Evolutionary conservation across 306 rosid genomes (phyloP), one percentile per base, ranked within the genome.

Genomic region (Rubus parviflorus): DNA sequence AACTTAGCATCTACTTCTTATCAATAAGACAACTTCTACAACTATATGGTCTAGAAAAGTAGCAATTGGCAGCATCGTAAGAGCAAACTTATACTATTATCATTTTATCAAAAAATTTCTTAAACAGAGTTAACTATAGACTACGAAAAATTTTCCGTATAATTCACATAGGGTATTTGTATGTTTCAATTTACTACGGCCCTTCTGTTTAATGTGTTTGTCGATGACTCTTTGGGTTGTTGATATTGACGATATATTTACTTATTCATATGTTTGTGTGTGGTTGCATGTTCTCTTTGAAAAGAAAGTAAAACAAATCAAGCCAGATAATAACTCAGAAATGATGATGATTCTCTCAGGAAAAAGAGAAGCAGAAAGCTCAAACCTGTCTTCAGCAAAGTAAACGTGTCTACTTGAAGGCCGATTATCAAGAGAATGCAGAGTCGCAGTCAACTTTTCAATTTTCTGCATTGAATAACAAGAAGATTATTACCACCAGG

Each of bases 371-470:
- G 54, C 57, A 77, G 65, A 65, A 65, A 78, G 70, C 58, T 64
- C 86, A 75, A 72, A 93, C 96, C 97, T 85, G 83, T 92, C 90
- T 65, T 92, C 95, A 22, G 95, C 92, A 85, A 78, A 90, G 82
- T 78, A 92, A 57, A 89, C 19, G 35, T 90, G 94, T 72, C 64
- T 82, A 70, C 79, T 85, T 9, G 87, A 73, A 19, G 83, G 88
- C 30, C 79, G 85, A 65, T 84, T 74, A 80, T 86, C 95, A 78
- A 86, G 56, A 11, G 65, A 84, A 79, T 92, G 98, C 71, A 94
- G 86, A 13, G 74, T 77, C 0, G 98, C 92, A 46, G 87, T 74
- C 80, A 94, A 79, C 85, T 80, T 92, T 81, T 89, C 97, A 72
- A 89, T 60, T 89, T 89, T 94, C 97, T 92, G 89, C 78, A 82